Conservation (phyloP, 2,329 filamentous ascomycete species). For the Alternaria conjuncta region DNA sequence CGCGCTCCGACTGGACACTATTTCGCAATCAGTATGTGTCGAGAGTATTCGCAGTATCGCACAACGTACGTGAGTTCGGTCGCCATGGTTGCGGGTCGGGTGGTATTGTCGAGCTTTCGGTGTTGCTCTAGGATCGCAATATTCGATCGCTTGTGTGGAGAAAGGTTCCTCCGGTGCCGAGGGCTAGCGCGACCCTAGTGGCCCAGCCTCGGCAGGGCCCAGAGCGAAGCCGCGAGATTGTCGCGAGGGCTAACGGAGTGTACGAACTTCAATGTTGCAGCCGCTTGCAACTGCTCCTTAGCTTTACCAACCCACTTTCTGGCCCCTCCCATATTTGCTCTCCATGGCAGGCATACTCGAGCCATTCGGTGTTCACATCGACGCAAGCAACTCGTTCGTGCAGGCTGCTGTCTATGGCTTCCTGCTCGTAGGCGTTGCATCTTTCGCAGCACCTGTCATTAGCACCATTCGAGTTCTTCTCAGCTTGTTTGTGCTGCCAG, state of each 20-base stretch:
- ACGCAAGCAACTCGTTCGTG: constrained; percentile 36
- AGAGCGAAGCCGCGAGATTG: constrained; percentile 1
- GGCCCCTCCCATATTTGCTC: background rate
- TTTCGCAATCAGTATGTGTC: constrained; percentile 55
- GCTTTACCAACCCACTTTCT: background rate
- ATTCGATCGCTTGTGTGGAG: constrained; percentile 20
- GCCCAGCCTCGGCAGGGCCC: constrained; percentile 14
- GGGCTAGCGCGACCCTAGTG: constrained; percentile 8
- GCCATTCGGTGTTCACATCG: constrained; percentile 41
- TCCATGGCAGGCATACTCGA: constrained; percentile 27
- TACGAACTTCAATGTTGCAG: background rate
- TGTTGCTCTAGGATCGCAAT: constrained; percentile 17
- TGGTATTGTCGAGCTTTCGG: constrained; percentile 41
- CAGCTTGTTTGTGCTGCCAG: constrained; percentile 58
- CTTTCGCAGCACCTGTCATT: constrained; percentile 47
- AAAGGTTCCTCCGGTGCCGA: constrained; percentile 13
- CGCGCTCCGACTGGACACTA: constrained; percentile 99
- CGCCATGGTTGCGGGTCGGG: constrained; percentile 51
- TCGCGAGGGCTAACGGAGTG: background rate
- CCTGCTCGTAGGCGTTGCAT: constrained; percentile 38
- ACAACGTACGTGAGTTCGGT: constrained; percentile 53
- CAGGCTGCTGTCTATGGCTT: constrained; percentile 37
- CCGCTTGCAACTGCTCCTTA: background rate
- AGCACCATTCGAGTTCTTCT: constrained; percentile 56
- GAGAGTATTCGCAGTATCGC: constrained; percentile 5